These are phyloP conservation scores for Coleophoma eucalyptorum DNA, from an alignment of 2,329 filamentous ascomycete genomes.

Conservation along the genomic window DNA sequence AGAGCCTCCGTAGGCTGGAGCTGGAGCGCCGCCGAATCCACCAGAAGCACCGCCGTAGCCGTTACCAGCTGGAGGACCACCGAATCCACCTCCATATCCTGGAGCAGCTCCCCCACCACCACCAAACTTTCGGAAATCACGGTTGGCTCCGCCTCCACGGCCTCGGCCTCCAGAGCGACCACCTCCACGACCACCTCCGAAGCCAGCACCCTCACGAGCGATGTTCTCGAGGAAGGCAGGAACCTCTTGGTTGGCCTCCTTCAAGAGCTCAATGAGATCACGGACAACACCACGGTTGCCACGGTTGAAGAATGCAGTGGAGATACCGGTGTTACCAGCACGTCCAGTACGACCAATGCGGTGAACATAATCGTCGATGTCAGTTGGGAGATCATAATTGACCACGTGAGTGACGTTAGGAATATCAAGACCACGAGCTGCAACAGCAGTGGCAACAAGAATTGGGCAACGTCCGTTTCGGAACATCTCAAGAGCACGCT, in stretches of 20 bases:
- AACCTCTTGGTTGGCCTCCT: conserved; percentile 97
- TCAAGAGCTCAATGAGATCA: conserved; percentile 93
- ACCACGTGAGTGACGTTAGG: conserved; percentile 96
- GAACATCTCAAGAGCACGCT: conserved; percentile 97
- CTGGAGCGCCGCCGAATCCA: conserved; percentile 36
- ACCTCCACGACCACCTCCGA: conserved; percentile 67
- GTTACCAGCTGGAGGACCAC: conserved; percentile 16
- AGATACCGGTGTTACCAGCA: conserved; percentile 98
- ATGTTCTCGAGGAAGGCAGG: conserved; percentile 95
- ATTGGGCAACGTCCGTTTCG: conserved; percentile 93
- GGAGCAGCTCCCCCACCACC: conserved; percentile 48
- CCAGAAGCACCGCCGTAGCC: conserved; percentile 39
- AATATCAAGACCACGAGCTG: conserved; percentile 75
- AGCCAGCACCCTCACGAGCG: conserved; percentile 85
- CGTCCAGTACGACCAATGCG: conserved; percentile 99
- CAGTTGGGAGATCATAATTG: conserved; percentile 99
- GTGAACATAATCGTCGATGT: conserved; percentile 98
- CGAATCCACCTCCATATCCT: conserved; percentile 33
- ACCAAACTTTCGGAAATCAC: conserved; percentile 83
- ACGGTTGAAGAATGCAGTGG: conserved; percentile 99
- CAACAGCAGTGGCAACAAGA: conserved; percentile 93
- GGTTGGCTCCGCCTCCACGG: conserved; percentile 67
- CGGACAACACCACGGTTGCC: conserved; percentile 97
- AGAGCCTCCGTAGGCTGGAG: conserved; percentile 37
- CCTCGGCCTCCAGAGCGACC: conserved; percentile 66